These are phyloP conservation scores for Lenzites betulinus DNA, from an alignment of 768 basidiomycete genomes.

Conservation along the genomic window DNA sequence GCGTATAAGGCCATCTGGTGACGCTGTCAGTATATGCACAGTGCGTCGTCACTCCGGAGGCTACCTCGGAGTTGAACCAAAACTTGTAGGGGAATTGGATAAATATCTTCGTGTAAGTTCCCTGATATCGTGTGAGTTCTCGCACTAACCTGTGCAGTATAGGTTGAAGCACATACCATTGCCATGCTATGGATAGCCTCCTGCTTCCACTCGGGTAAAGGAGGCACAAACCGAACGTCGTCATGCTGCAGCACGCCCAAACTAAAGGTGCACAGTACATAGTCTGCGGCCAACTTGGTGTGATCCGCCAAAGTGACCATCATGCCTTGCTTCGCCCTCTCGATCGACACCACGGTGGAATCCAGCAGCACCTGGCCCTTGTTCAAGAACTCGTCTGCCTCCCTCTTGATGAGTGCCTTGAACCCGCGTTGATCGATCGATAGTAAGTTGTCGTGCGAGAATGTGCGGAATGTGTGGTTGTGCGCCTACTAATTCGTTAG, in stretches of 20 bases:
- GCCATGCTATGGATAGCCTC: conserved; percentile 64
- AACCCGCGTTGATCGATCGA: conserved; percentile 65
- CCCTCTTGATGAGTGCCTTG: conserved; percentile 54
- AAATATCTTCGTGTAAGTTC: conserved; percentile 70
- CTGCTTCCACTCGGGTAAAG: conserved; percentile 56
- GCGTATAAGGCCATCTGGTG: conserved; percentile 59
- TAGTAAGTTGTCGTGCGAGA: conserved; percentile 54
- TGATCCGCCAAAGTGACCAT: conserved; percentile 50
- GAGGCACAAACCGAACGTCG: conserved; percentile 57
- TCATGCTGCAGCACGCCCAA: conserved; percentile 67
- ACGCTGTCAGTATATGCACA: too few relatives aligned
- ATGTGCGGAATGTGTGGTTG: conserved; percentile 60
- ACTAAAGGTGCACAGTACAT: conserved; percentile 69
- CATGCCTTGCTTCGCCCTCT: conserved; percentile 48
- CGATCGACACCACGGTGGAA: conserved; percentile 49
- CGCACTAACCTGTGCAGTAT: conserved; percentile 31
- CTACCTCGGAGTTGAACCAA: conserved; percentile 51
- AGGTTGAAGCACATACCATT: conserved; percentile 44
- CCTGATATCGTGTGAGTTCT: conserved; percentile 62
- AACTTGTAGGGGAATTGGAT: conserved; percentile 62
- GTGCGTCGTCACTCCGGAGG: neutral
- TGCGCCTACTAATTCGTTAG: conserved; percentile 47
- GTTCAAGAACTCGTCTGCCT: conserved; percentile 57
- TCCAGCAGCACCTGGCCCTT: conserved; percentile 50
- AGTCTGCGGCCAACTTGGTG: conserved; percentile 48